Percentiles rank a stretch among this genome's conserved stretches.
These are phyloP conservation scores for Candida sithepensis DNA, from an alignment of 805 yeast species.

Conservation along the genomic window DNA sequence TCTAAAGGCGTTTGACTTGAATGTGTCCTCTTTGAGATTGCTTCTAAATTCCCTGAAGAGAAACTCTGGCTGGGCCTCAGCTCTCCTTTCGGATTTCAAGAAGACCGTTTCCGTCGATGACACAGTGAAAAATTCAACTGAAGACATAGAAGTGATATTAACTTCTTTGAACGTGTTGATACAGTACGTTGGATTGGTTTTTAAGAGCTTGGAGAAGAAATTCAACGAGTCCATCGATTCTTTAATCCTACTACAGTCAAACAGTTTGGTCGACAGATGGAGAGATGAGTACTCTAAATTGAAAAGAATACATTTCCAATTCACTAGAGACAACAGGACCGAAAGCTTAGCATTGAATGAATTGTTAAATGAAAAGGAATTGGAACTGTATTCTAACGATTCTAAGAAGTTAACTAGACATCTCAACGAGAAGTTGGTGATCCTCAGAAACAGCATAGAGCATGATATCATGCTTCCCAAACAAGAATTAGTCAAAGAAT, in stretches of 20 bases:
- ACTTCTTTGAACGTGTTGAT: constrained; percentile 46
- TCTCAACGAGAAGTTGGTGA: constrained; percentile 21
- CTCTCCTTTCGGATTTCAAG: constrained; percentile 33
- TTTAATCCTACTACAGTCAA: constrained; percentile 35
- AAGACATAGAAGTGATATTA: constrained; percentile 43
- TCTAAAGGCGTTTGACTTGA: constrained; percentile 28
- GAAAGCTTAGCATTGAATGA: constrained; percentile 28
- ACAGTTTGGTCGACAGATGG: constrained; percentile 44
- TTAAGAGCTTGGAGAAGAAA: constrained; percentile 36
- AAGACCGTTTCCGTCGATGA: constrained; percentile 24
- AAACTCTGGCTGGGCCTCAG: constrained; percentile 37
- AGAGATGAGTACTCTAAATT: constrained; percentile 28
- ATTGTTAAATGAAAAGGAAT: constrained; percentile 29
- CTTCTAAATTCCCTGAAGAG: constrained; percentile 37
- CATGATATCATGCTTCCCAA: constrained; percentile 35
- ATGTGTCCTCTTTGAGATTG: constrained; percentile 33
- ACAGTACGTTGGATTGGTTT: constrained; percentile 47
- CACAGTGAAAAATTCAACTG: constrained; percentile 13
- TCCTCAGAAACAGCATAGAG: constrained; percentile 34
- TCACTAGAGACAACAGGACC: constrained; percentile 9
- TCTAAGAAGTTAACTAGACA: constrained; percentile 19
- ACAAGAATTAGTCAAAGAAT: constrained; percentile 34
- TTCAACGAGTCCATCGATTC: constrained; percentile 35
- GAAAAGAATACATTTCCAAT: constrained; percentile 24
- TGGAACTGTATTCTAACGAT: constrained; percentile 32